Conservation (phyloP, 192 early-diverging fungal genomes). For the Linnemannia hyalina region DNA sequence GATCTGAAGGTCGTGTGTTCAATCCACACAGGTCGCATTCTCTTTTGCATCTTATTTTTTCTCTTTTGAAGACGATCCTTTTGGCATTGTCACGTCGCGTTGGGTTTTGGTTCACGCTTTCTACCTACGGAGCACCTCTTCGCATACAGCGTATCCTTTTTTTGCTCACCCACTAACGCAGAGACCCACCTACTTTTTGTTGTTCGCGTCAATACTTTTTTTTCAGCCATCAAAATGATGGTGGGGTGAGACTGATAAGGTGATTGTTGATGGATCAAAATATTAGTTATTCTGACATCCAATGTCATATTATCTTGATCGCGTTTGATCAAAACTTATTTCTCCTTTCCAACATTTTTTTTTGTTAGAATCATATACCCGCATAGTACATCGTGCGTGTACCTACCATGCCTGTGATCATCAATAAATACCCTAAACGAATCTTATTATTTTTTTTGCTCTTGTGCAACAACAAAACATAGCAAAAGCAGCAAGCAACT, state of each 20-base stretch:
- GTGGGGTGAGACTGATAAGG: background rate
- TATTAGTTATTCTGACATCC: too few species aligned
- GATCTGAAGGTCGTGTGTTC: conserved; percentile 69
- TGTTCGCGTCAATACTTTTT: background rate
- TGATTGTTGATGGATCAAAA: too few species aligned
- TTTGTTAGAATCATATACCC: too few species aligned
- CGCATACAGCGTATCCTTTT: background rate
- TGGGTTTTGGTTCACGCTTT: too few species aligned
- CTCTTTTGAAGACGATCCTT: too few species aligned
- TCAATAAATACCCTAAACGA: too few species aligned
- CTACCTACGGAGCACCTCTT: background rate
- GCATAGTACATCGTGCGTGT: too few species aligned
- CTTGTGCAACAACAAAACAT: background rate
- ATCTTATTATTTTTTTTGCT: background rate
- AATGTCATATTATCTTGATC: too few species aligned
- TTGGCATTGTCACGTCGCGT: too few species aligned
- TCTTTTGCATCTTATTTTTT: background rate
- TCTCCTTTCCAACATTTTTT: too few species aligned
- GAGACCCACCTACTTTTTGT: too few species aligned
- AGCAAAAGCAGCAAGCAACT: background rate
- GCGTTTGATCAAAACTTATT: too few species aligned
- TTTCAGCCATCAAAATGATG: background rate
- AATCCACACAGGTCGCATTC: conserved; percentile 52
- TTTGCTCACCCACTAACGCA: background rate
- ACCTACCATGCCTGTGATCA: background rate